Base-by-base conservation (phyloP, 345 rosid species). In the Chamaenerion angustifolium region DNA sequence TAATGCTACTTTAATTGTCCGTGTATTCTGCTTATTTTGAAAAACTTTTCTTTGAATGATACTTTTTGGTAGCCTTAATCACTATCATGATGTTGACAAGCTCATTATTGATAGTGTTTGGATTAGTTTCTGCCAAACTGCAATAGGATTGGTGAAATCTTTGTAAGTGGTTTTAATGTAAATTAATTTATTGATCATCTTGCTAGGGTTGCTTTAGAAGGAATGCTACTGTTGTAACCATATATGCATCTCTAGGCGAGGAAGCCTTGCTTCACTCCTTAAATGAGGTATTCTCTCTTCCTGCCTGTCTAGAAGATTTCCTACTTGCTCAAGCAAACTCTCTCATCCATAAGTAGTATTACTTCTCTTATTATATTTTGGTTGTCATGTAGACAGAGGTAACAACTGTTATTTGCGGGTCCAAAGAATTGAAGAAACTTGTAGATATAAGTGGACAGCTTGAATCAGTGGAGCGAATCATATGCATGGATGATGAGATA, bases 221-320 rank as follows among this genome's bases (percentile, higher is more conserved):
- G 67, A 67, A 57, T 45, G 40, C 81, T 44, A 79, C 94, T 0
- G 74, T 89, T 51, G 95, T 85, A 54, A 85, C 97, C 52, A 77
- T 89, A 27, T 89, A 89, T 82, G 76, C 97, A 69, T 89, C 97
- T 52, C 76, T 89, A 21, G 95, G 95, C 16, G 88, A 80, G 55
- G 97, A 89, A 17, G 97, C 95, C 17, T 60, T 89, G 49, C 63
- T 81, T 43, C 80, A 85, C 58, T 85, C 90, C 31, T 83, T 89
- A 13, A 82, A 78, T 48, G 97, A 89, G 97, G 97, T 85, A 25
- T 56, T 51, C 42, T 12, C 48, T 44, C 19, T 42, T 43, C 18
- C 5, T 42, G 4, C 10, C 21, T 37, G 41, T 42, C 40, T 15
- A 16, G 5, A 9, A 9, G 3, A 46, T 46, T 46, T 46, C 23